Conservation (phyloP, 305 asterid species). For the Solanum hybrid region DNA sequence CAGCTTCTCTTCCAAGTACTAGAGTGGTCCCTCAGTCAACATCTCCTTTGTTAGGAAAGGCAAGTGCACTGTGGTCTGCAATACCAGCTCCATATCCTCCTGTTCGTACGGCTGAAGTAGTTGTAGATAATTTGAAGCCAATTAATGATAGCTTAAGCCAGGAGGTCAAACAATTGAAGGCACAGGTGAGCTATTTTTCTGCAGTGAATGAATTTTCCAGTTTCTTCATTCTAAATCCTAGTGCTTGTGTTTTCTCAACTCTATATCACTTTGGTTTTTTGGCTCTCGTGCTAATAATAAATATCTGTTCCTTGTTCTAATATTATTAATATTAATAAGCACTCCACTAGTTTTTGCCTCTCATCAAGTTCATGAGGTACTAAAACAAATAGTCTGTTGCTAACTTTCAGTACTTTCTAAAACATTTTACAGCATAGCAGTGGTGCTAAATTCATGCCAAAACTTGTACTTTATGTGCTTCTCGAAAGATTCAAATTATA, state of each 20-base stretch:
- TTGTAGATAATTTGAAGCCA: conserved; percentile 28
- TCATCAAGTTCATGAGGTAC: background rate
- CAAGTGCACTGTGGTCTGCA: conserved; percentile 31
- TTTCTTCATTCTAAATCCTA: background rate
- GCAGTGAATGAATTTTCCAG: background rate
- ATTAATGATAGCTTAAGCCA: conserved; percentile 27
- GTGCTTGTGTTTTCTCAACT: background rate
- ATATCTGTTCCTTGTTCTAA: background rate
- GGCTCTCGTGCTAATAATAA: background rate
- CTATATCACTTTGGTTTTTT: background rate
- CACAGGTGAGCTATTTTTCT: conserved; percentile 46
- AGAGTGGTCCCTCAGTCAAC: conserved; percentile 45
- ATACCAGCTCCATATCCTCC: conserved; percentile 23
- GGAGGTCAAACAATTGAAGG: conserved; percentile 62
- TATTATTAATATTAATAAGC: background rate
- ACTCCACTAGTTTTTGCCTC: background rate
- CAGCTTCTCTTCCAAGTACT: conserved; percentile 38
- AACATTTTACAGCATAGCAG: background rate
- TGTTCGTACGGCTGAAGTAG: conserved; percentile 29
- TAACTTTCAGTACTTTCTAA: background rate
- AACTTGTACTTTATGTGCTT: background rate
- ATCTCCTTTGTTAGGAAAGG: conserved; percentile 48
- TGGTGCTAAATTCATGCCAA: background rate
- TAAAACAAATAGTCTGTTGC: background rate
- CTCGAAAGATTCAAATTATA: background rate